Conservation (phyloP, 2,329 filamentous ascomycete genomes). For the Diplodia sapinea region DNA sequence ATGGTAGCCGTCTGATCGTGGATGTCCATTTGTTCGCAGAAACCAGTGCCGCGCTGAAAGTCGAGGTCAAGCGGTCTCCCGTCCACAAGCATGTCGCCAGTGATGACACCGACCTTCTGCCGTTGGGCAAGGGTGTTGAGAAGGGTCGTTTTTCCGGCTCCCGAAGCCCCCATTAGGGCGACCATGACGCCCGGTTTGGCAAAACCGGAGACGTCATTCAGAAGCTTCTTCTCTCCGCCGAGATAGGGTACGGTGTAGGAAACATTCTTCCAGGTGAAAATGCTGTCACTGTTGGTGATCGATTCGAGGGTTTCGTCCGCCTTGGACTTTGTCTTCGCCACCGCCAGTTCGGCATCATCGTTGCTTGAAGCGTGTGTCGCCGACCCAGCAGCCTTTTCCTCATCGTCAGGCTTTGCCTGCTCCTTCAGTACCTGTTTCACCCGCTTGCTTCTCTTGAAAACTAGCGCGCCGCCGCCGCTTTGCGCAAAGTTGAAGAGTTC, state of each 20-base stretch:
- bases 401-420: constrained; percentile 56
- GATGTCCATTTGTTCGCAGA: constrained; percentile 88
- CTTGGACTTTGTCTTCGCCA: constrained; percentile 34
- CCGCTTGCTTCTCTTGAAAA: constrained; percentile 73
- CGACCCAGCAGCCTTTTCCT: constrained; percentile 58
- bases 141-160: constrained; percentile 80
- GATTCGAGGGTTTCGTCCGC: constrained; percentile 43
- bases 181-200: constrained; percentile 74
- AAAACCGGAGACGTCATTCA: constrained; percentile 67
- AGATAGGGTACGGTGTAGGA: constrained; percentile 74
- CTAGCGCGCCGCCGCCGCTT: constrained; percentile 68
- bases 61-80: constrained; percentile 59
- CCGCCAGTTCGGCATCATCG: constrained; percentile 36
- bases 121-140: constrained; percentile 78
- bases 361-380: constrained; percentile 39
- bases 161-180: constrained; percentile 78
- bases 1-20: constrained; percentile 82
- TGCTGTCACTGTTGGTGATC: constrained; percentile 47
- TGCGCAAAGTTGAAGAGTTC: constrained; percentile 70
- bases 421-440: constrained; percentile 61
- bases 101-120: constrained; percentile 59
- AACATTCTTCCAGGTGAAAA: constrained; percentile 49
- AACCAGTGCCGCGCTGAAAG: constrained; percentile 72
- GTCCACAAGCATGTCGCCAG: constrained; percentile 68
- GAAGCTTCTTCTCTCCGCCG: constrained; percentile 66